phyloP scores from a whole-genome alignment of 2,329 filamentous ascomycete genomes.

The Cytospora schulzeri region DNA sequence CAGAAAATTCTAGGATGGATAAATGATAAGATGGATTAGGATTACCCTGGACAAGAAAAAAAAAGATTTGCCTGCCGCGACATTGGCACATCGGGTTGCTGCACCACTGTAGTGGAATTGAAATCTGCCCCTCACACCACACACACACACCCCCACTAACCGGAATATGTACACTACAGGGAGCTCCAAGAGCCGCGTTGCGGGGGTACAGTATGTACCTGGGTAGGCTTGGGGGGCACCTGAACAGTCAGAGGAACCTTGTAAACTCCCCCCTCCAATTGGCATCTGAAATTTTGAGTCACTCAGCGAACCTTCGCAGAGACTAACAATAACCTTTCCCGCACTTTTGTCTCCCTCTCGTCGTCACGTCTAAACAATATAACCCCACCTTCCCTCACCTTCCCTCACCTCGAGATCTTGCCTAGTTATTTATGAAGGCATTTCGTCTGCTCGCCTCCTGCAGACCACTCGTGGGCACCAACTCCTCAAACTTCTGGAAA shows the following conservation, averaged over 20 bases:
- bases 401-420: constrained; percentile 8
- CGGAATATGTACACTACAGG: neutral
- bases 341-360: neutral
- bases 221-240: neutral
- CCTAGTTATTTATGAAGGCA: constrained; percentile 35
- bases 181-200: neutral
- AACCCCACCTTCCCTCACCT: neutral
- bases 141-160: neutral
- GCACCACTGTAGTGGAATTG: too few relatives aligned
- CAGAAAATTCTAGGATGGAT: neutral
- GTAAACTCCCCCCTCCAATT: neutral
- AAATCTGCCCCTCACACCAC: neutral
- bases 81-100: neutral
- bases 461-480: constrained; percentile 33
- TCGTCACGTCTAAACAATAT: constrained; percentile 1
- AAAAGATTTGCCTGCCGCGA: neutral
- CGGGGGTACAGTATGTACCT: too few relatives aligned
- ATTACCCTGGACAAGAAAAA: neutral
- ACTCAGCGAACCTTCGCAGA: neutral
- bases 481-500: constrained; percentile 24
- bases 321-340: neutral
- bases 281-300: constrained; percentile 17
- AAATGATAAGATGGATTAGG: neutral
- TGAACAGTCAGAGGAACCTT: neutral
- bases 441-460: constrained; percentile 26